A percentile compares a stretch with the other conserved stretches of the same genome.
Evolutionary conservation across 2,329 filamentous ascomycete species (phyloP).

Genomic region (Colletotrichum higginsianum): DNA sequence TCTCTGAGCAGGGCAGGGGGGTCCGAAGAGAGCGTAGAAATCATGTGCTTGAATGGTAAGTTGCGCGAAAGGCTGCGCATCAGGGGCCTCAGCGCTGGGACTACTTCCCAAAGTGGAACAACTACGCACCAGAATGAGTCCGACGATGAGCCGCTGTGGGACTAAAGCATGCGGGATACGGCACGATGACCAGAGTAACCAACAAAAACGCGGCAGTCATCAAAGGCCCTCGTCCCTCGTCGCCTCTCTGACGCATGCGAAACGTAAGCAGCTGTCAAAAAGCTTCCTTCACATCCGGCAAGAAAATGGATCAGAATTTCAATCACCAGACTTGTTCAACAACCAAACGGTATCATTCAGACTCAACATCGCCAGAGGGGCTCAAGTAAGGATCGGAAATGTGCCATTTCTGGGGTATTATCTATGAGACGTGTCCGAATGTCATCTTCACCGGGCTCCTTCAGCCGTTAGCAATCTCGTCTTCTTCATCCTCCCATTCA

Average conservation of each 20-base stretch:
- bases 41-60: neutral
- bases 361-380: neutral
- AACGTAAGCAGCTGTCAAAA: too few species aligned
- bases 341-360: too few species aligned
- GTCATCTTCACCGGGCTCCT: neutral
- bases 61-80: neutral
- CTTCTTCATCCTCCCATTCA: constrained; percentile 68
- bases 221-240: too few species aligned
- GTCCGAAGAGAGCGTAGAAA: neutral
- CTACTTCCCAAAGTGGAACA: constrained; percentile 16
- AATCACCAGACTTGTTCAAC: too few species aligned
- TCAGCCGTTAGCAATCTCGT: constrained; percentile 55
- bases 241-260: too few species aligned
- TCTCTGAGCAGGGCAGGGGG: too few species aligned
- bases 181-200: too few species aligned
- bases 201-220: too few species aligned
- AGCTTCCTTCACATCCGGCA: too few species aligned
- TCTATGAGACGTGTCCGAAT: neutral
- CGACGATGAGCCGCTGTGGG: too few species aligned
- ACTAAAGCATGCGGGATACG: too few species aligned
- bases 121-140: neutral
- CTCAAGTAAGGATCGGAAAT: neutral
- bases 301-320: too few species aligned
- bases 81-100: neutral
- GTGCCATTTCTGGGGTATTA: constrained; percentile 37